Percentiles rank a stretch among this genome's conserved stretches.
Conservation (phyloP, 2,329 filamentous ascomycete genomes). For the Setomelanomma holmii region DNA sequence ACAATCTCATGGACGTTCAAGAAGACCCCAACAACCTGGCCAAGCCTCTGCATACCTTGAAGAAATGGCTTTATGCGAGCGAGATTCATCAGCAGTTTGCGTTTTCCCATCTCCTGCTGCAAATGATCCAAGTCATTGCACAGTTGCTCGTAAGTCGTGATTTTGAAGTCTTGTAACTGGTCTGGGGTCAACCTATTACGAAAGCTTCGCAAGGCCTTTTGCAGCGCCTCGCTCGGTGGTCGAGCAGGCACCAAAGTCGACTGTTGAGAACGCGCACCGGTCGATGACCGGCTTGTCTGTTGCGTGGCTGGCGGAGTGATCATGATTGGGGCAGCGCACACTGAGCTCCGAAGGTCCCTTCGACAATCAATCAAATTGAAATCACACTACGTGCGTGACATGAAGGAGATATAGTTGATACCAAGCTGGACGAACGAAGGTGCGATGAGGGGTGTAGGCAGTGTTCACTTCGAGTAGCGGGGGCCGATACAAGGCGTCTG, state of each 20-base stretch:
- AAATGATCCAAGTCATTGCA: slow-evolving; percentile 17
- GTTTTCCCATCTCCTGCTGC: slow-evolving; percentile 6
- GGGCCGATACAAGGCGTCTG: too few relatives aligned
- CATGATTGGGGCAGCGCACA: too few relatives aligned
- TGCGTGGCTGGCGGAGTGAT: slow-evolving; percentile 3
- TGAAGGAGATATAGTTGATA: not conserved
- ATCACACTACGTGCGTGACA: too few relatives aligned
- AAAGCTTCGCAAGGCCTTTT: slow-evolving; percentile 20
- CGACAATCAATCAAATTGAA: too few relatives aligned
- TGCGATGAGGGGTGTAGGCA: too few relatives aligned
- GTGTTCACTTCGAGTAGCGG: too few relatives aligned
- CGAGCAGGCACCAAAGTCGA: slow-evolving; percentile 10
- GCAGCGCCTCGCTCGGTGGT: slow-evolving; percentile 13
- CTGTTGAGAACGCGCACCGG: slow-evolving; percentile 19
- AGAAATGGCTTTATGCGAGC: slow-evolving; percentile 20
- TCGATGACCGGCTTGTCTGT: slow-evolving; percentile 18
- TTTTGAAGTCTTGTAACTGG: slow-evolving; percentile 21
- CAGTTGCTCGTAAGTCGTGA: slow-evolving; percentile 22
- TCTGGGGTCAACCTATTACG: slow-evolving; percentile 15
- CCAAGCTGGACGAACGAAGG: too few relatives aligned
- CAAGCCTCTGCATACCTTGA: slow-evolving; percentile 49
- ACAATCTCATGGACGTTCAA: slow-evolving; percentile 40
- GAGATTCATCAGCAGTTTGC: slow-evolving; percentile 8
- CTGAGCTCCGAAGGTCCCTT: too few relatives aligned
- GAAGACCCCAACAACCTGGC: slow-evolving; percentile 47